Conservation (phyloP, 2,329 filamentous ascomycete species). For the Arthrobotrys iridis region DNA sequence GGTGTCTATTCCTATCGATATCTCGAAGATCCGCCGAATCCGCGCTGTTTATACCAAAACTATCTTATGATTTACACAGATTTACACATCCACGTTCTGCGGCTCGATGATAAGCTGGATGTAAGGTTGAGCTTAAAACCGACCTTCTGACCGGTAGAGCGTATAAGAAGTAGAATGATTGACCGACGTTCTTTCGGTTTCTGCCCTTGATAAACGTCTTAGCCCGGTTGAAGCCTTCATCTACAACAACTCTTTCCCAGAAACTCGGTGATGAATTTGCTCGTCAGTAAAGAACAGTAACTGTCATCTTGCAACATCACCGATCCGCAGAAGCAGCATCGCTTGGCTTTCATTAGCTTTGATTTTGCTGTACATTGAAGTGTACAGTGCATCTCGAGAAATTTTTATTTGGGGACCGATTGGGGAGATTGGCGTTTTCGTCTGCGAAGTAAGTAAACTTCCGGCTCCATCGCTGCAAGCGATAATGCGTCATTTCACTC, state of each 20-base stretch:
- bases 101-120: too few species aligned
- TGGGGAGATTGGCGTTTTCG: not conserved
- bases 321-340: too few species aligned
- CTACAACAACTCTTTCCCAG: not conserved
- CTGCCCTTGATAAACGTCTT: not conserved
- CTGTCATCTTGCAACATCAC: too few species aligned
- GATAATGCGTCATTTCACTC: slow-evolving; percentile 26
- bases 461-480: slow-evolving; percentile 28
- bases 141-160: not conserved
- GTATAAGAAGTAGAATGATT: not conserved
- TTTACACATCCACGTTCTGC: too few species aligned
- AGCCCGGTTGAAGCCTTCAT: not conserved
- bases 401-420: not conserved
- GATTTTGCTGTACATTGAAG: not conserved
- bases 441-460: slow-evolving; percentile 20
- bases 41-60: not conserved
- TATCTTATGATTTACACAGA: not conserved
- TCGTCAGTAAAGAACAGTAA: too few species aligned
- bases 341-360: too few species aligned
- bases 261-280: not conserved
- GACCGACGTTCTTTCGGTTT: not conserved
- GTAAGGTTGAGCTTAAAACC: slow-evolving; percentile 1
- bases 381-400: not conserved
- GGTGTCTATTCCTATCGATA: too few species aligned
- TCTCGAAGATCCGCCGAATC: not conserved